Evolutionary conservation across 2,329 filamentous ascomycete species (phyloP).

Genomic region (Coniella vitis): DNA sequence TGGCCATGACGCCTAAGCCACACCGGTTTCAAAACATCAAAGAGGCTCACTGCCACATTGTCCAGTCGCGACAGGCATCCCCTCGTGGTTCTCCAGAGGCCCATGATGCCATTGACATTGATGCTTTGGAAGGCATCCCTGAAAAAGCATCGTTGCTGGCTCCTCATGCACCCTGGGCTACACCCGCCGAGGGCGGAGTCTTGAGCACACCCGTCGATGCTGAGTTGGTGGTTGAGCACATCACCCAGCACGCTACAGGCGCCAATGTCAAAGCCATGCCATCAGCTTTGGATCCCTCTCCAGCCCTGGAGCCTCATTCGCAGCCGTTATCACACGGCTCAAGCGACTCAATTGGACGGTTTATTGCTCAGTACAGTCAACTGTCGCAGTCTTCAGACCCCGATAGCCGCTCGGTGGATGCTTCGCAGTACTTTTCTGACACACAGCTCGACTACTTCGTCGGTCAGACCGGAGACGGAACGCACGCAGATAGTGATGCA

Average conservation of each 20-base stretch:
- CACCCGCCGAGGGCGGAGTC: background rate
- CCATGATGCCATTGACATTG: background rate
- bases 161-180: background rate
- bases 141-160: too few species aligned
- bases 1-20: slow-evolving; percentile 18
- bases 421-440: background rate
- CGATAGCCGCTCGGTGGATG: background rate
- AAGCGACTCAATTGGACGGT: slow-evolving; percentile 26
- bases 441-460: background rate
- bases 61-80: slow-evolving; percentile 13
- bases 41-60: slow-evolving; percentile 34
- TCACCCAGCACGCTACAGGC: background rate
- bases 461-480: background rate
- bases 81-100: slow-evolving; percentile 6
- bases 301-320: background rate
- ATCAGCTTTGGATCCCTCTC: background rate
- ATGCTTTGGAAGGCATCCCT: background rate
- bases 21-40: slow-evolving; percentile 30
- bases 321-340: slow-evolving; percentile 18
- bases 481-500: background rate
- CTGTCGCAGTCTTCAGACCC: slow-evolving; percentile 4
- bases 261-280: background rate
- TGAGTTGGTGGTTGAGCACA: background rate
- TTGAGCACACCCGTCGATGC: background rate
- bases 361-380: slow-evolving; percentile 26